Conservation (phyloP, 306 rosid species). For the Dryas drummondii region DNA sequence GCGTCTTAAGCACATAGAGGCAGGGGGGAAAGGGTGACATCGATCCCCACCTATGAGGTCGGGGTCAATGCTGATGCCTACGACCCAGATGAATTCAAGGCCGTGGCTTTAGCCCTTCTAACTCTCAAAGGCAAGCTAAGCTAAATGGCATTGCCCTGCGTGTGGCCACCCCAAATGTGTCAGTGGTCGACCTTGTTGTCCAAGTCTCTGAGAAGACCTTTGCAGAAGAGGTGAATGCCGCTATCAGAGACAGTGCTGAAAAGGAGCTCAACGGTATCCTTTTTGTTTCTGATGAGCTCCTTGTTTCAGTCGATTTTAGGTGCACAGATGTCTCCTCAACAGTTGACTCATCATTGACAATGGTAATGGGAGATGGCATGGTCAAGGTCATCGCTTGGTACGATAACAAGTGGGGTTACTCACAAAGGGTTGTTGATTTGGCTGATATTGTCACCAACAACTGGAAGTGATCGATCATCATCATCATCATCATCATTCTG, state of each 20-base stretch:
- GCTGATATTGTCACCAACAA: slow-evolving; percentile 94
- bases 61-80: slow-evolving; percentile 88
- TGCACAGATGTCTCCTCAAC: slow-evolving; percentile 96
- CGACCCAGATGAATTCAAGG: slow-evolving; percentile 67
- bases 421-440: slow-evolving; percentile 96
- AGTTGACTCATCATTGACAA: slow-evolving; percentile 88
- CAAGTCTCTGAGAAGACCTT: slow-evolving; percentile 92
- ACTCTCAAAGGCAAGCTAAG: slow-evolving; percentile 84
- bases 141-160: slow-evolving; percentile 93
- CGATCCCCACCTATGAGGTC: slow-evolving; percentile 77
- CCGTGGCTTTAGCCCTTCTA: slow-evolving; percentile 93
- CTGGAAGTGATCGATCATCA: slow-evolving; percentile 58
- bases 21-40: slow-evolving; percentile 99
- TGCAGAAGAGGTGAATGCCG: slow-evolving; percentile 95
- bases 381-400: slow-evolving; percentile 99
- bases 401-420: slow-evolving; percentile 98
- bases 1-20: slow-evolving; percentile 90
- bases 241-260: slow-evolving; percentile 80
- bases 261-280: slow-evolving; percentile 78
- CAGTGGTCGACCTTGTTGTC: slow-evolving; percentile 91
- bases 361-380: slow-evolving; percentile 99
- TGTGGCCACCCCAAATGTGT: slow-evolving; percentile 96
- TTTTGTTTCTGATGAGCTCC: slow-evolving; percentile 92
- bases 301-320: slow-evolving; percentile 88
- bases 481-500: not conserved